Evolutionary conservation across 2,329 filamentous ascomycete species (phyloP).

Genomic region (Penicillium occitanis): DNA sequence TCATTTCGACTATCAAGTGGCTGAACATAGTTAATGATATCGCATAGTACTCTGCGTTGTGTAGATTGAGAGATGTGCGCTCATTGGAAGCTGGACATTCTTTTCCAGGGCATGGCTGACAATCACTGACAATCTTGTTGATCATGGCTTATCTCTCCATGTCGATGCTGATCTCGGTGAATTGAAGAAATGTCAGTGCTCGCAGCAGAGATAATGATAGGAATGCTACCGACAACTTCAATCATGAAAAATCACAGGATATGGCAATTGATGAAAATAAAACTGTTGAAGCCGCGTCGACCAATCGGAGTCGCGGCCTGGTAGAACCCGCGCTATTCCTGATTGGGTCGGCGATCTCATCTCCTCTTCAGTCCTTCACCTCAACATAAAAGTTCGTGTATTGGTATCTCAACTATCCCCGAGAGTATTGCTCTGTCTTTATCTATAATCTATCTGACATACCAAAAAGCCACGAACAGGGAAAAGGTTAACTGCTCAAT

Average conservation of each 20-base stretch:
- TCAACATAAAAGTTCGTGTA: too few species aligned
- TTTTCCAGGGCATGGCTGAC: constrained; percentile 2
- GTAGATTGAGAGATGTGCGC: background rate
- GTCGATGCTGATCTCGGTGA: background rate
- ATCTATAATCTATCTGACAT: too few species aligned
- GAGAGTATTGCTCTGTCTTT: too few species aligned
- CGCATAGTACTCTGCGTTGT: background rate
- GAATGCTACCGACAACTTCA: background rate
- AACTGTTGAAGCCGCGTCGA: background rate
- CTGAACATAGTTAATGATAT: background rate
- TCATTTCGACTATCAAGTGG: background rate
- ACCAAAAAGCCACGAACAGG: too few species aligned
- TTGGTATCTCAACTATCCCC: too few species aligned
- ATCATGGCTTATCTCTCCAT: background rate
- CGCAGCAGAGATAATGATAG: background rate
- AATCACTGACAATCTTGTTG: background rate
- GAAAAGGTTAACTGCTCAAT: too few species aligned
- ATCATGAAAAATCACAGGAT: background rate
- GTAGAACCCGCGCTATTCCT: background rate
- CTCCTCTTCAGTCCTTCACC: background rate
- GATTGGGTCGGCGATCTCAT: background rate
- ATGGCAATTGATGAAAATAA: background rate
- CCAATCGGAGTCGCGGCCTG: background rate
- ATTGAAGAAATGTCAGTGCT: background rate
- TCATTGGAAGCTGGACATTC: background rate